Evolutionary conservation across 495 filamentous ascomycete species (phyloP), one percentile per base, ranked within the genome.

Genomic region (Bombardia bombarda): DNA sequence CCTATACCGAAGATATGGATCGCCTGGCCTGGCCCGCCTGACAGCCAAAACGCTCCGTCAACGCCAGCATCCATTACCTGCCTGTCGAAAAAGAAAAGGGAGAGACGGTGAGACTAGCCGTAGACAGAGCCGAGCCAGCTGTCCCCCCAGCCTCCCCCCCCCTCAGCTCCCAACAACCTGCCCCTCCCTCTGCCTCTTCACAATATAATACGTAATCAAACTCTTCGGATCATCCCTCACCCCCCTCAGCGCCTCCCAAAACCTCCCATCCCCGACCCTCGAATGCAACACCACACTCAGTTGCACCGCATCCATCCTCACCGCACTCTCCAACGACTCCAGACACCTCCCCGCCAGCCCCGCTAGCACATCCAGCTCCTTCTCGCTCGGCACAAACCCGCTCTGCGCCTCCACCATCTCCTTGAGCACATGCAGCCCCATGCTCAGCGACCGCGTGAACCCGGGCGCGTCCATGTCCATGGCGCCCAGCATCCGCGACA

Each of bases 151-250:
- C 13, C 26, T 7, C 26, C 7, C 26, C 26, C 7, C 26, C 26
- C 7, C 13, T 30, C 26, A 17, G 20, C 20, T 17, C 16, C 7
- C 17, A 19, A 18, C 17, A 23, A 21, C 35, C 16, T 30, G 9
- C 14, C 38, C 31, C 52, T 76, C 74, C 44, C 72, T 56, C 61
- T 78, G 73, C 51, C 65, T 65, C 61, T 79, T 85, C 14, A 82
- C 82, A 55, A 88, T 80, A 64, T 87, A 90, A 57, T 90, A 90
- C n/a, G 81, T 84, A 47, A 90, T 77, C 45, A 90, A 55, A 46
- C 82, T 87, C 55, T 83, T 82, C 4, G 81, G 77, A 32, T 80
- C 80, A 26, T 83, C 80, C 43, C 68, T 75, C 24, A 83, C 70
- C 2, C 69, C 70, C 44, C 71, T 79, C 36, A 87, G 60, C 21